Evolutionary conservation across 352 stramenopile species (phyloP), one percentile per base, ranked within the genome.

Genomic region (Phytophthora pisi): DNA sequence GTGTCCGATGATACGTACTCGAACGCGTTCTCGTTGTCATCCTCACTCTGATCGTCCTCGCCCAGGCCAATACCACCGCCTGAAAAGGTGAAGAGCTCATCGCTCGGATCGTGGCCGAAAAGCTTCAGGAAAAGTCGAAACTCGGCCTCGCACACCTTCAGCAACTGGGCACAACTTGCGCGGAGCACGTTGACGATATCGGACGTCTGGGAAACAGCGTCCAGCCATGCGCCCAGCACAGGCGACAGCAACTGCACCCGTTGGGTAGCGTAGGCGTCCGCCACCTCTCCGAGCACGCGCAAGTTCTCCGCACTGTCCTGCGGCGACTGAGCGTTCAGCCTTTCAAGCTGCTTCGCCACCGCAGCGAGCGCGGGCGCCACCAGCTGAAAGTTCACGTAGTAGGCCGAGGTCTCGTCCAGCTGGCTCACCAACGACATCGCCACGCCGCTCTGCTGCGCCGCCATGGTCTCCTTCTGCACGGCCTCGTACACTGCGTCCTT

Each of bases 181-280:
- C 88, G 86, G 15, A 96, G 77, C 63, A 94, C 50, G 42, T 84
- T 90, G 20, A 92, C 88, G 55, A 95, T 84, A 58, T 93, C 88
- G 4, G 82, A 74, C 24, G 70, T 75, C 47, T 89, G 68, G n/a
- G 74, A 81, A 9, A 89, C 57, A 10, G 75, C 45, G 16, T 81
- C 77, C 16, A 94, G 78, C 63, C 86, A 84, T 0, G 73, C 47
- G 1, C 70, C 60, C 3, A 96, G 65, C 28, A 86, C 71, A 0
- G 86, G 70, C 5, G 78, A 78, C 10, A 96, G 63, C 51, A 96
- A 64, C 40, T 79, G 65, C 26, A 89, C 79, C 1, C 88, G 79
- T 50, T 92, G 83, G 0, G 66, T 67, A 2, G 78, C 79, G 59
- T 93, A 94, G 23, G 74, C 74, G 9, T 82, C 78, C 24, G 72